These are phyloP conservation scores for Chamaecyparis obtusa DNA, from an alignment of 75 land plant species.

Conservation along the genomic window DNA sequence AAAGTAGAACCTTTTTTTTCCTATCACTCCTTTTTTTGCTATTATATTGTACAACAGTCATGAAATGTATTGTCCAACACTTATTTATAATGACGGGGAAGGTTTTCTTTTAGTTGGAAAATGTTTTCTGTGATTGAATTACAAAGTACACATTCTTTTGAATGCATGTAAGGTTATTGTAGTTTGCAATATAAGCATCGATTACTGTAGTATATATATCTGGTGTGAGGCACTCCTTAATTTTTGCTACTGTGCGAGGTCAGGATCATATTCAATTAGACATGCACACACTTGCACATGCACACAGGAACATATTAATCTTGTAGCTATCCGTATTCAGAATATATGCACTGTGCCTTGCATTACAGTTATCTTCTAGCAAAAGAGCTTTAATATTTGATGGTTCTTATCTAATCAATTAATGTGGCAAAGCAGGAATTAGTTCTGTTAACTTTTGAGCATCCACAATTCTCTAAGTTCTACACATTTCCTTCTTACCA, in stretches of 20 bases:
- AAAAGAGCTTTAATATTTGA: background rate
- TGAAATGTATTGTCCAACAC: background rate
- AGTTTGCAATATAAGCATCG: background rate
- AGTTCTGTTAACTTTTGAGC: slow-evolving; percentile 55
- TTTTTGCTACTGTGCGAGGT: background rate
- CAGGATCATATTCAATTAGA: background rate
- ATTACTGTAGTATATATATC: background rate
- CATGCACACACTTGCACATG: background rate
- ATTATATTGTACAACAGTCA: background rate
- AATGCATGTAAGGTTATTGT: background rate
- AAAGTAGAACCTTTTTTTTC: background rate
- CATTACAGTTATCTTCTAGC: background rate
- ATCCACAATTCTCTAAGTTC: slow-evolving; percentile 40
- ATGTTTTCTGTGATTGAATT: background rate
- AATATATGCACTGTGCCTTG: background rate
- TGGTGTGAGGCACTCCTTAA: background rate
- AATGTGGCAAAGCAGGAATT: slow-evolving; percentile 62
- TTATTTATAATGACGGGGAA: background rate
- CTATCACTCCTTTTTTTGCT: background rate
- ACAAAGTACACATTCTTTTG: background rate
- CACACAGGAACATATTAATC: background rate
- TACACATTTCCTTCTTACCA: slow-evolving; percentile 61
- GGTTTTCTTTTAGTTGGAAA: background rate
- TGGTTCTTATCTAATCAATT: background rate
- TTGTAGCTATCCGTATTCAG: background rate